Percentiles rank a stretch among this genome's conserved stretches.
Conservation (phyloP, 208 protist species). For the Jaenimonas drosophilae region DNA sequence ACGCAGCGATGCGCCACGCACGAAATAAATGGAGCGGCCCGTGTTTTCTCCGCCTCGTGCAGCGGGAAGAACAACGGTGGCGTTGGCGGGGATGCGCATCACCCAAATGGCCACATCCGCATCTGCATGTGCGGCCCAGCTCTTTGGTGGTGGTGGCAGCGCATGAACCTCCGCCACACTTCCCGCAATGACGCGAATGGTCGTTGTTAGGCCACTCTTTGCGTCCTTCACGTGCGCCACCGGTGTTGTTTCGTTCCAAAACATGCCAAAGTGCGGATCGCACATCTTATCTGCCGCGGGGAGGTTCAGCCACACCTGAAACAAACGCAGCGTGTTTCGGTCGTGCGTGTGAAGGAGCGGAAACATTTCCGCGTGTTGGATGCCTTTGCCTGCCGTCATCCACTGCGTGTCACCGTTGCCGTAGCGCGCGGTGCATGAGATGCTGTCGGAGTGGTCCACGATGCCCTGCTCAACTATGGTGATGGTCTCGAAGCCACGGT, state of each 20-base stretch:
- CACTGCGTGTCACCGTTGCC: constrained; percentile 81
- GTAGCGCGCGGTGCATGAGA: constrained; percentile 63
- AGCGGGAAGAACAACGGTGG: constrained; percentile 16
- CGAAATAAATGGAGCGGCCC: constrained; percentile 34
- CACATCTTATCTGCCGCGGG: constrained; percentile 65
- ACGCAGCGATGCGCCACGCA: constrained; percentile 10
- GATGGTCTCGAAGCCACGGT: constrained; percentile 87
- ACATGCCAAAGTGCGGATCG: constrained; percentile 57
- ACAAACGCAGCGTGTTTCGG: constrained; percentile 26
- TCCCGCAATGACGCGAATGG: constrained; percentile 16
- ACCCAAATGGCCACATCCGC: constrained; percentile 40
- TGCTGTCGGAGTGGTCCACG: constrained; percentile 69
- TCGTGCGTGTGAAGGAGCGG: constrained; percentile 16
- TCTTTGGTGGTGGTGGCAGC: constrained; percentile 38
- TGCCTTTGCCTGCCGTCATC: constrained; percentile 87
- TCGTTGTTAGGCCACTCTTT: not conserved
- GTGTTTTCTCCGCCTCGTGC: constrained; percentile 8
- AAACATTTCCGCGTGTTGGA: constrained; percentile 84
- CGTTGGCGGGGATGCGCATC: constrained; percentile 16
- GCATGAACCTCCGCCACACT: constrained; percentile 27
- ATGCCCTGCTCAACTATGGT: constrained; percentile 65
- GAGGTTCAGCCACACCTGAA: constrained; percentile 91
- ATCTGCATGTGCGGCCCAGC: constrained; percentile 25
- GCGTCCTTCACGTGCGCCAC: constrained; percentile 9
- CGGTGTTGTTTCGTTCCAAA: constrained; percentile 35